Evolutionary conservation across 2,329 filamentous ascomycete genomes (phyloP), one percentile per base, ranked within the genome.

Genomic region (Talaromyces sp.): DNA sequence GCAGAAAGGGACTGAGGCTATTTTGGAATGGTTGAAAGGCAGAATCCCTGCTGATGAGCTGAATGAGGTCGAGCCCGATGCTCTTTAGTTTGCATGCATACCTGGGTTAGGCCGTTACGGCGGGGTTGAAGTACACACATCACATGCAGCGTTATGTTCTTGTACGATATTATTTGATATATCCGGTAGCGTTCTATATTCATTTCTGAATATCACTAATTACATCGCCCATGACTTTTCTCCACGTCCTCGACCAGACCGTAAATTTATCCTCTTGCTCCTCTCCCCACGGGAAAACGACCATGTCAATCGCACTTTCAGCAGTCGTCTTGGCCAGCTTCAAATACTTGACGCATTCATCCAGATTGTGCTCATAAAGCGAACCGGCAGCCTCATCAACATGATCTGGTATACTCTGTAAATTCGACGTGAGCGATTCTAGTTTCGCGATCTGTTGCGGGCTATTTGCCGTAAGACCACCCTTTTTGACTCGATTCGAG

Each of bases 1-100:
- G 57, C 90, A 94, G 66, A 90, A 92, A 67, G 94, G 94, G 0
- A 97, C 93, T 0, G 92, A 96, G 71, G 90, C 91, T 2, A 89
- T 92, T 0, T 79, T 97, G 69, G 83, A 88, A 59, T 97, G 92
- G 90, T 77, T 97, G 60, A 85, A 91, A 66, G 90, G 92, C 33
- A 85, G 90, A 63, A 89, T 96, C 41, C 88, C 91, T 2, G 72
- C 70, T n/a, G 73, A 76, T 47, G 79, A 81, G 22, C 67, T 81
- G 56, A 73, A 72, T 27, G 76, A 78, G 60, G 79, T 74, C 74
- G 75, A 76, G 62, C 11, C 24, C 19, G 24, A 43, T 33, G 47
- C 45, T 31, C 19, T 41, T 62, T 62, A 48, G 27, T 22, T 48
- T 50, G 19, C 33, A 13, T 43, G 37, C 39, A 45, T 47, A 41